Percentiles rank a stretch among this genome's conserved stretches.
Conservation (phyloP, 139 green algal species). For the Haematococcus lacustris region DNA sequence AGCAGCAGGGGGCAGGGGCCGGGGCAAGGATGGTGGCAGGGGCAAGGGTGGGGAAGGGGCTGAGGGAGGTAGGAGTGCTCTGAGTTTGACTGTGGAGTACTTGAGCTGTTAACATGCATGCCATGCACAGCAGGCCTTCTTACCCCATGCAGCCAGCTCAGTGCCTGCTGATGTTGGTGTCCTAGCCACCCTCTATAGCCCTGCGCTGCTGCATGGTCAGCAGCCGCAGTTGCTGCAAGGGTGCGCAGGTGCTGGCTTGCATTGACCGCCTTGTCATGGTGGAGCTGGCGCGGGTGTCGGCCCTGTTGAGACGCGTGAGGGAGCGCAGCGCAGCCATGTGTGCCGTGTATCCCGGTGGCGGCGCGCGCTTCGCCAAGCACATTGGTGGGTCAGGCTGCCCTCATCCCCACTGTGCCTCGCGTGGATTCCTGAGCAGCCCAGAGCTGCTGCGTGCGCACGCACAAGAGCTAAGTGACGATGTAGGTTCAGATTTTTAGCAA, state of each 20-base stretch:
- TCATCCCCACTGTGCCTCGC: not conserved
- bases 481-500: not conserved
- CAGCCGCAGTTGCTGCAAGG: not conserved
- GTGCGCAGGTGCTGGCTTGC: conserved; percentile 17
- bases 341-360: conserved; percentile 36
- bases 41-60: too few relatives aligned
- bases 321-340: conserved; percentile 34
- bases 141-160: not conserved
- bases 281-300: conserved; percentile 15
- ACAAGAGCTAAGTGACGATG: too few relatives aligned
- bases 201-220: not conserved
- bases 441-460: not conserved
- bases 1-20: not conserved
- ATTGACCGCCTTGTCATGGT: conserved; percentile 40
- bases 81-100: not conserved
- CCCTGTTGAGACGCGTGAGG: conserved; percentile 14
- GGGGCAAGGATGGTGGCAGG: too few relatives aligned
- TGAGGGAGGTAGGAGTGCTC: too few relatives aligned
- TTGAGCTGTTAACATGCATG: not conserved
- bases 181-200: not conserved
- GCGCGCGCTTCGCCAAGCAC: conserved; percentile 35
- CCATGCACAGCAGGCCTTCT: not conserved
- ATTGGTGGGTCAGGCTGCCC: conserved; percentile 8
- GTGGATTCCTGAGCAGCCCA: too few relatives aligned
- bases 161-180: not conserved